phyloP scores from a whole-genome alignment of 2,329 filamentous ascomycete genomes.

The Westerdykella ornata region DNA sequence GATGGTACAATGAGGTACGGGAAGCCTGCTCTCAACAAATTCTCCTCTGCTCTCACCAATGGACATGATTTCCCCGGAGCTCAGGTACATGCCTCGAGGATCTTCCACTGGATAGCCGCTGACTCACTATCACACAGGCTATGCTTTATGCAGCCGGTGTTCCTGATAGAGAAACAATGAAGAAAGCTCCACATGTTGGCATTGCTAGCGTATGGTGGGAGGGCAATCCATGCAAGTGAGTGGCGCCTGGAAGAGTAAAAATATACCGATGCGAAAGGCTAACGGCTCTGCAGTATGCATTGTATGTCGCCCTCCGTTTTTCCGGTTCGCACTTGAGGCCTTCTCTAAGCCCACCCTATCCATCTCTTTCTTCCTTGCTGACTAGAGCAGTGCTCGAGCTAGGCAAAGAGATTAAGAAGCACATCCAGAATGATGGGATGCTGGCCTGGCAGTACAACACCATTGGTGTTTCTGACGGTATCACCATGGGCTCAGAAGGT shows the following conservation, averaged over 20 bases:
- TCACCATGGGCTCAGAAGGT: constrained; percentile 94
- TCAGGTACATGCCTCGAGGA: constrained; percentile 53
- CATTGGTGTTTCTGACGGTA: constrained; percentile 81
- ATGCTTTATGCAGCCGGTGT: constrained; percentile 95
- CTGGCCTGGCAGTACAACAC: constrained; percentile 94
- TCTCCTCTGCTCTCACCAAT: constrained; percentile 73
- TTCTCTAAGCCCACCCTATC: not conserved
- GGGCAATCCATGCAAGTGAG: constrained; percentile 90
- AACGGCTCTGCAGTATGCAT: constrained; percentile 43
- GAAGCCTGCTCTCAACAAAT: constrained; percentile 68
- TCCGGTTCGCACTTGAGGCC: not conserved
- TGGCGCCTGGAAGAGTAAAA: constrained; percentile 16
- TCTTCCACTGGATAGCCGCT: not conserved
- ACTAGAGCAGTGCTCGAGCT: constrained; percentile 65
- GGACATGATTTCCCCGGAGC: constrained; percentile 88
- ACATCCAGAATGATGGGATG: constrained; percentile 76
- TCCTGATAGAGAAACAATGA: constrained; percentile 75
- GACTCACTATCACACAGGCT: constrained; percentile 50
- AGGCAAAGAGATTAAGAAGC: constrained; percentile 77
- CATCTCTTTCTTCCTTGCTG: not conserved
- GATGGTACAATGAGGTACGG: constrained; percentile 51
- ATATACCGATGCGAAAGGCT: constrained; percentile 13
- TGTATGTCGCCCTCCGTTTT: constrained; percentile 26
- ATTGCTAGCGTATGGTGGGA: constrained; percentile 96
- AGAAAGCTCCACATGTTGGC: constrained; percentile 82